phyloP scores from a whole-genome alignment of 805 yeast genomes.

The Hermanozyma aechmeae region DNA sequence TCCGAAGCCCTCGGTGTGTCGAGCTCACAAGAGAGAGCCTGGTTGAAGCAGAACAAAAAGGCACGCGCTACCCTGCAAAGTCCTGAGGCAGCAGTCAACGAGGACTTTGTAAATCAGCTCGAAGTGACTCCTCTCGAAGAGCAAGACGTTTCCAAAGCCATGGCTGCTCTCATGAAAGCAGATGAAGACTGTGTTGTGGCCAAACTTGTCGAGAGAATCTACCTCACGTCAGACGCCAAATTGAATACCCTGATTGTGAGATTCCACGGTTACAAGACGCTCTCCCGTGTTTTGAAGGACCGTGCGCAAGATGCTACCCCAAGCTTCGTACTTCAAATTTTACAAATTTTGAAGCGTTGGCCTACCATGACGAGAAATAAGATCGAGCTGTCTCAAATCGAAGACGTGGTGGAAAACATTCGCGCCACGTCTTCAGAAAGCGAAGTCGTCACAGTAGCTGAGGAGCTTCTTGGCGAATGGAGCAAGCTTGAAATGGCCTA shows the following conservation, averaged over 20 bases:
- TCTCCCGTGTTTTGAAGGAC: conserved; percentile 49
- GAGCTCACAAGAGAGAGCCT: conserved; percentile 56
- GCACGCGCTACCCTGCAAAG: conserved; percentile 34
- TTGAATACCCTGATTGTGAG: conserved; percentile 55
- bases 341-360: conserved; percentile 48
- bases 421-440: conserved; percentile 12
- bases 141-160: conserved; percentile 66
- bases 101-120: conserved; percentile 53
- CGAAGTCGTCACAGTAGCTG: conserved; percentile 27
- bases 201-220: conserved; percentile 61
- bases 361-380: conserved; percentile 64
- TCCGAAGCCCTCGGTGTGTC: conserved; percentile 82
- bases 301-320: no score
- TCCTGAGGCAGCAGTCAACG: conserved; percentile 51
- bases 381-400: conserved; percentile 66
- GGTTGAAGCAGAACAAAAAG: conserved; percentile 55
- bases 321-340: conserved; percentile 36
- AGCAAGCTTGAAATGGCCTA: conserved; percentile 68
- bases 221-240: conserved; percentile 39
- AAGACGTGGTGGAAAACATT: conserved; percentile 45
- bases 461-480: conserved; percentile 57
- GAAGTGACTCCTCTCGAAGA: conserved; percentile 41
- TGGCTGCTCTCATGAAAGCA: conserved; percentile 72
- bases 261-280: conserved; percentile 80
- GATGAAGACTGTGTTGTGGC: conserved; percentile 57